Base-by-base conservation (phyloP, 805 yeast species). In the Groenewaldozyma salmanticensis region DNA sequence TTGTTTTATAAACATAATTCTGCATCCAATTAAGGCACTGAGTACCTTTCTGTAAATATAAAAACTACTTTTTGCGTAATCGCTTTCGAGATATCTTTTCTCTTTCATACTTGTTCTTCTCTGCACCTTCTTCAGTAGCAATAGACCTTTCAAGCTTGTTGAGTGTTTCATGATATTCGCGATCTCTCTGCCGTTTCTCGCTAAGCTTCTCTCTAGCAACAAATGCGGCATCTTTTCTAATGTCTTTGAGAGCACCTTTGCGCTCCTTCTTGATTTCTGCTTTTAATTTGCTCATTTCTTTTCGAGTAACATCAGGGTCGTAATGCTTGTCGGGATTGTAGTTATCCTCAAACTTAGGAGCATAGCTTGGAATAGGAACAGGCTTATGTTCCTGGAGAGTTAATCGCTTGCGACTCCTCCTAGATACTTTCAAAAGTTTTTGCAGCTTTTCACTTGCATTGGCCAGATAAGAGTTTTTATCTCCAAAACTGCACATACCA, bases 241-340 rank as follows among this genome's bases (percentile, higher is more conserved):
- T 71, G 56, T 92, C 97, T 55, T 88, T 84, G 65, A 92, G 63
- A 0, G 88, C 80, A 52, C 79, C 74, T 66, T 92, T 92, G 59
- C 80, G 77, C 65, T 92, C 98, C 63, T 87, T 82, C 77, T 92
- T 92, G 62, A 87, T 66, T 65, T 83, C 85, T 17, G 81, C 78
- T 63, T 74, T 76, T 68, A 90, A 74, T 70, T 92, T 92, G 59
- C 71, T 72, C 52, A 84, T 64, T 61, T 92, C 97, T 51, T 79
- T 84, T 62, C 92, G 73, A 45, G 81, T 78, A 51, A 78, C 71
- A 59, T 88, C 82, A 39, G 81, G 74, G 60, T 90, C 96, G 60
- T 86, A 82, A 66, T 84, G 88, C 75, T 79, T 84, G 58, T 86
- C 96, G 42, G 96, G 95, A 65, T 88, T 90, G 74, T 80, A 92